Base-by-base conservation (phyloP, 2,329 filamentous ascomycete genomes). In the Canariomyces notabilis region DNA sequence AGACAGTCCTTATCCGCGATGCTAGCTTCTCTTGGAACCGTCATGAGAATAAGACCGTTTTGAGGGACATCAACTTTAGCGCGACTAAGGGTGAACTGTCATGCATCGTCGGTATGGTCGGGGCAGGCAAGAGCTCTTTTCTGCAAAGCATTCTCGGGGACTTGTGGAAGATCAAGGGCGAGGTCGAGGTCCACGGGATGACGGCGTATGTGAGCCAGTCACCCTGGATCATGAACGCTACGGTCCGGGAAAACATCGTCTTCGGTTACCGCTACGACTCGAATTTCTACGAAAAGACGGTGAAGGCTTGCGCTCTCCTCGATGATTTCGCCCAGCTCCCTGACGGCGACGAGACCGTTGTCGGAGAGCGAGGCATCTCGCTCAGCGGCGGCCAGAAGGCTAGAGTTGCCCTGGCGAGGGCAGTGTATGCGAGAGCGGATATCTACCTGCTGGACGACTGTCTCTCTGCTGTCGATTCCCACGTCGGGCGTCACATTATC, bases 221-320 rank as follows among this genome's bases (percentile, higher is more conserved):
- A 59, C 75, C 89, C 16, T 98, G 94, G 93, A 87, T 98, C 42
- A 91, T 97, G 83, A 98, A 98, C 62, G 93, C 93, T 7, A 95
- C 87, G 22, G 90, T 98, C 46, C 88, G 89, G 59, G 93, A 98
- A 62, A 98, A 98, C 62, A 95, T 98, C 57, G 76, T 96, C 4
- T 98, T 98, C 61, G 93, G 93, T 2, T 89, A 98, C 67, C 83
- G 88, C 37, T 96, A 87, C 74, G 91, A 98, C 66, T 83, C 90
- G 5, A 78, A 84, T 22, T 98, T 98, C 67, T 98, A 98, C 68
- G 88, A 97, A 46, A 83, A 87, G 60, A 96, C 91, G 0, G 76
- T 98, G 41, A 83, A 88, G 62, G 91, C 93, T 33, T 98, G 94
- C 64, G 93, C 93, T 37, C 74, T 98, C 26, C 62, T 85, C 5